Evolutionary conservation across 176 grass and related monocot species (phyloP).

Genomic region (Triticum monococcum): DNA sequence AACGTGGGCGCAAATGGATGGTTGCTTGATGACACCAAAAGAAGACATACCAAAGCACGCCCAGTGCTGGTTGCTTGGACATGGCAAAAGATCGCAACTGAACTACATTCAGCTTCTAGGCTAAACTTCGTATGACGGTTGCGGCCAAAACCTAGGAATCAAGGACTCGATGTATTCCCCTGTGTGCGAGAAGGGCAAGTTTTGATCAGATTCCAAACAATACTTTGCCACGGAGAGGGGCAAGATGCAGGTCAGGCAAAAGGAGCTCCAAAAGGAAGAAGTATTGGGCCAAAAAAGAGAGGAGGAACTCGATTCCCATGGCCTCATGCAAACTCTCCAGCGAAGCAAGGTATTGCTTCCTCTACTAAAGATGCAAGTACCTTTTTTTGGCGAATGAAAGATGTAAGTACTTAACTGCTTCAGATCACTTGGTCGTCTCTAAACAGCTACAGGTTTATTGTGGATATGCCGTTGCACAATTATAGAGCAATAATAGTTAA

Average conservation of each 20-base stretch:
- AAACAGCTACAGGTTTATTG: neutral
- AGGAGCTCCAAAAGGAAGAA: constrained; percentile 7
- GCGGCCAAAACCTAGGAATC: neutral
- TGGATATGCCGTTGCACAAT: neutral
- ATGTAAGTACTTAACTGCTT: neutral
- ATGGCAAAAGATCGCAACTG: neutral
- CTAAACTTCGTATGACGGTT: neutral
- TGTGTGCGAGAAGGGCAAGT: neutral
- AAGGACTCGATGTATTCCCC: neutral
- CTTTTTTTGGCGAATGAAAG: too few relatives aligned
- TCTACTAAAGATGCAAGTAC: neutral
- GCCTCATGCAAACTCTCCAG: constrained; percentile 10
- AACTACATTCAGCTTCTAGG: neutral
- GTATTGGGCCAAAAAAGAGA: neutral
- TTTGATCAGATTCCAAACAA: neutral
- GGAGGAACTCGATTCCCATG: neutral
- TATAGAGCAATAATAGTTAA: neutral
- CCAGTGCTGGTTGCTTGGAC: neutral
- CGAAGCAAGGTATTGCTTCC: constrained; percentile 34
- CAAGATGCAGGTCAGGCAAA: neutral
- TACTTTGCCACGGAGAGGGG: constrained; percentile 13
- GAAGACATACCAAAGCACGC: neutral
- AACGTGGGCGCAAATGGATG: neutral
- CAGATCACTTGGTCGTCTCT: too few relatives aligned
- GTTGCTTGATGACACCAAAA: constrained; percentile 17